Evolutionary conservation across 2,329 filamentous ascomycete species (phyloP), one percentile per base, ranked within the genome.

Genomic region (Penicillium sp.): DNA sequence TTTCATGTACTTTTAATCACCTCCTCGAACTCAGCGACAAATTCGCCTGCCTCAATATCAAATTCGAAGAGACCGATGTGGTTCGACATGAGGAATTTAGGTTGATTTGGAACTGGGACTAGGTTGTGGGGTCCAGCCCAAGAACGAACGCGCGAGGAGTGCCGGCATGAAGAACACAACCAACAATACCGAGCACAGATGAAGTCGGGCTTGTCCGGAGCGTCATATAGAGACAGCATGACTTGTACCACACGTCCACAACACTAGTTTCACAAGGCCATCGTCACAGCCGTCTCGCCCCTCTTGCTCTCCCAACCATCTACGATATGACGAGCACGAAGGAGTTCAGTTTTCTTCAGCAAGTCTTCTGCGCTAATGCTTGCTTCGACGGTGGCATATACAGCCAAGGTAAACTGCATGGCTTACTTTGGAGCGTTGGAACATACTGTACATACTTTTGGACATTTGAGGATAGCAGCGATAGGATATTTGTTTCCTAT

Each of bases 71-170:
- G 36, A 10, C 63, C 66, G 19, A 59, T 51, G 55, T 69, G 65
- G n/a, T 68, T 57, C 10, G 63, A 65, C 27, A 69, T 54, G 24
- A 69, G 56, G 19, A 69, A 67, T 9, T 63, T 62, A 13, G 66
- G 65, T 44, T 69, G 44, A n/a, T 69, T 64, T 1, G 67, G 67
- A 14, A 69, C 59, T 1, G 67, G 67, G 3, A 69, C 67, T 4
- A 69, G 65, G 41, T 69, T 66, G 37, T 69, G 67, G 10, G 63
- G 59, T 1, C 67, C 67, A 14, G 59, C 54, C 66, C 66, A 24
- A 9, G 43, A 6, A 33, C 2, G 4, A n/a, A 46, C 24, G 6
- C 14, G 10, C 24, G 24, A 33, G 43, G 4, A 13, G 43, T 46
- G 24, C 24, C 22, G 7, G 22, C 14, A 46, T 27, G 24, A 18